Evolutionary conservation across 2,329 filamentous ascomycete species (phyloP), one percentile per base, ranked within the genome.

Genomic region (Ophiocordyceps camponoti-saundersi): DNA sequence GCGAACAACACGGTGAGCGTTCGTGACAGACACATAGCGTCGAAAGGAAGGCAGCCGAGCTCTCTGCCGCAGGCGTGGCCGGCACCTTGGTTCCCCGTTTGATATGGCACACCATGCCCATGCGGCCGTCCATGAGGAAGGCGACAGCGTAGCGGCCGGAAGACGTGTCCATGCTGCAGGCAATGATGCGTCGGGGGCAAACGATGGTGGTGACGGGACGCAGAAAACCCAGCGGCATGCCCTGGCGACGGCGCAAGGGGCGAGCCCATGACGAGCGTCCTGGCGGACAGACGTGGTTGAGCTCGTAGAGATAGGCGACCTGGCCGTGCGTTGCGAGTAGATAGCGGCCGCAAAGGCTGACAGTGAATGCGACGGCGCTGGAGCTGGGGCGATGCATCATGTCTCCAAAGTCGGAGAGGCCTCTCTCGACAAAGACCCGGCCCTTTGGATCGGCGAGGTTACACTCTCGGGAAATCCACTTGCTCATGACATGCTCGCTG

Each of bases 111-210:
- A 82, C 68, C 56, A 82, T 67, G 4, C 77, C 79, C 56, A 75
- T 66, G 3, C 79, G 70, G 7, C 74, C 75, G 50, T 76, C 69
- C 44, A 82, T 63, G 10, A 83, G 61, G 29, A 75, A 69, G 16
- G 77, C 78, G 46, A 82, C 63, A 7, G 75, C 68, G 52, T 74
- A 67, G 42, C 69, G 66, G 10, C 71, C 63, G 2, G 66, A 69
- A 5, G 72, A 78, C 0, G 74, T 75, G 56, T 82, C 77, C 69
- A 83, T 79, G 50, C 74, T 75, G 53, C 77, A 73, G 3, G 71
- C 69, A 6, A 83, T 56, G 2, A 82, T 71, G 42, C 69, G 63
- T 16, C 67, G 64, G 13, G 75, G 76, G 53, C 78, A 82, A 15
- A 69, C 56, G 12, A 83, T 68, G 40, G 63, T 71, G 1, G 75